These are phyloP conservation scores for Suillus variegatus DNA, from an alignment of 768 basidiomycete genomes.

Conservation along the genomic window DNA sequence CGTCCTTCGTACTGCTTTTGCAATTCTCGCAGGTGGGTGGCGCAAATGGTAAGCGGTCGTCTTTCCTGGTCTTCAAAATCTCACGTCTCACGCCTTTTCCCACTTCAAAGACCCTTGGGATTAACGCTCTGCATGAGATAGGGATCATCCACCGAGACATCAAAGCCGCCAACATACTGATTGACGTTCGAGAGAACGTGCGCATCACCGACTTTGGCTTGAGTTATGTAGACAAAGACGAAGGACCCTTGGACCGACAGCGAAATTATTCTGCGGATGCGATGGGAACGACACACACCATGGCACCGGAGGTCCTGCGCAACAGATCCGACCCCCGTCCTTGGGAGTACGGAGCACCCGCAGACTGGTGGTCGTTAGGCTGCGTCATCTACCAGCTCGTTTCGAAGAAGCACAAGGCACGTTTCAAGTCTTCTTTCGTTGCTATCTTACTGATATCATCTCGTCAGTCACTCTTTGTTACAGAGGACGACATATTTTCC, in stretches of 20 bases:
- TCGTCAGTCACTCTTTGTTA: neutral
- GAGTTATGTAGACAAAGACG: neutral
- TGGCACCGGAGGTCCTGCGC: neutral
- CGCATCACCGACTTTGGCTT: neutral
- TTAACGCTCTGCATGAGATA: too few species aligned
- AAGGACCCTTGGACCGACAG: neutral
- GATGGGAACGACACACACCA: neutral
- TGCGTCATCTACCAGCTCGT: neutral
- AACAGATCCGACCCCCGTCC: neutral
- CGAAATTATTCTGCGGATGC: neutral
- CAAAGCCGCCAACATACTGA: too few species aligned
- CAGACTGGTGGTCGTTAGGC: neutral
- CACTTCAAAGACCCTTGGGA: too few species aligned
- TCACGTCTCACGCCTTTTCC: neutral
- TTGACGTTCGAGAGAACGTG: too few species aligned
- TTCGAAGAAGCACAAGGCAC: neutral
- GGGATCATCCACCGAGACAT: too few species aligned
- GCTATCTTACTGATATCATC: neutral
- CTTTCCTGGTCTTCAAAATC: conserved; percentile 3
- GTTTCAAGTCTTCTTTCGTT: neutral
- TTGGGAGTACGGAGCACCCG: neutral
- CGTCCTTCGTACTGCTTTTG: conserved; percentile 15
- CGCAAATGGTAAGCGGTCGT: conserved; percentile 35
- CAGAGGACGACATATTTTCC: neutral
- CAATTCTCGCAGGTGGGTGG: conserved; percentile 30